Evolutionary conservation across 371 early-diverging fungal species (phyloP).

Genomic region (Agmasoma carcini): DNA sequence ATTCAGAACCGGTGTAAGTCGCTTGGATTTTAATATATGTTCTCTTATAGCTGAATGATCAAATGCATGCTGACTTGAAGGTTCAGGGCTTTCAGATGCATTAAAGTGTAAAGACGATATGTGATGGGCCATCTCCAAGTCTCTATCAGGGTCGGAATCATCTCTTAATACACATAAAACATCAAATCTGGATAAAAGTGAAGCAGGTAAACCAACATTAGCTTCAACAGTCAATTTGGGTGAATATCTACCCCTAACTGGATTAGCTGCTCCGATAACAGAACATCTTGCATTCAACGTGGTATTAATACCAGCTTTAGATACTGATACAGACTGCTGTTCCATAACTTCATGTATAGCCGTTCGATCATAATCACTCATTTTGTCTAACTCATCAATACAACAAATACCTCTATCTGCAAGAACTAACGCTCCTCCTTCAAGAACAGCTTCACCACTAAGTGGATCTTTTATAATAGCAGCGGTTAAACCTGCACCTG

Average conservation of each 20-base stretch:
- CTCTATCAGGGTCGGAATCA: constrained; percentile 66
- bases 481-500: constrained; percentile 62
- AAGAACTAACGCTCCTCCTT: constrained; percentile 64
- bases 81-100: background rate
- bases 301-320: constrained; percentile 97
- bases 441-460: constrained; percentile 60
- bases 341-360: constrained; percentile 99
- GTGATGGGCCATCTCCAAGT: constrained; percentile 56
- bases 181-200: constrained; percentile 87
- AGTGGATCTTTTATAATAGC: constrained; percentile 60
- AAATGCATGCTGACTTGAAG: background rate
- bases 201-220: constrained; percentile 84
- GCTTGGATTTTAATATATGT: background rate
- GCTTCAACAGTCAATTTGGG: constrained; percentile 67
- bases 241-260: constrained; percentile 81
- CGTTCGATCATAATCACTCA: constrained; percentile 82
- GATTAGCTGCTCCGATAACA: constrained; percentile 89
- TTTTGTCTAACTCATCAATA: constrained; percentile 66
- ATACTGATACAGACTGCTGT: constrained; percentile 94
- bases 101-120: constrained; percentile 41
- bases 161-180: constrained; percentile 78
- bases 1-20: constrained; percentile 6
- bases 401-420: constrained; percentile 63
- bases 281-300: constrained; percentile 92
- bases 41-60: background rate